A percentile compares a stretch with the other conserved stretches of the same genome.
These are phyloP conservation scores for Zygoascus hellenicus DNA, from an alignment of 1,139 yeast species.

Conservation along the genomic window DNA sequence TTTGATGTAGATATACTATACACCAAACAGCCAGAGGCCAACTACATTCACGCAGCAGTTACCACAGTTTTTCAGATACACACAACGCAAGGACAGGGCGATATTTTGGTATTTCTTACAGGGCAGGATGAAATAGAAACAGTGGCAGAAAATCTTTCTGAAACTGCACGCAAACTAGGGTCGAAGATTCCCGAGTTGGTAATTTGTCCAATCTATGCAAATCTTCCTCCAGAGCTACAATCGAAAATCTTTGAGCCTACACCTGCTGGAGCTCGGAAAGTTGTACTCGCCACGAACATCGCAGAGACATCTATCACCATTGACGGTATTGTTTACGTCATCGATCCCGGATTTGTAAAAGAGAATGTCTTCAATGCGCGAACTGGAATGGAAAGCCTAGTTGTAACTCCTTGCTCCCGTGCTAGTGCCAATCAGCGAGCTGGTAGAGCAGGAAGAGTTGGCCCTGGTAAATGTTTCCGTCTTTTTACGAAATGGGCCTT, in stretches of 20 bases:
- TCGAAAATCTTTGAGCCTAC: constrained; percentile 81
- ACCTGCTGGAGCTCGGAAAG: constrained; percentile 71
- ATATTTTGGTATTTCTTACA: constrained; percentile 81
- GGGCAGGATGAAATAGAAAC: constrained; percentile 95
- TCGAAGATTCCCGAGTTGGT: constrained; percentile 56
- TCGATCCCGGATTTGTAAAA: constrained; percentile 91
- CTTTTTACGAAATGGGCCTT: constrained; percentile 85
- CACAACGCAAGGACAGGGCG: constrained; percentile 71
- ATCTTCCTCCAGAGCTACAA: constrained; percentile 80
- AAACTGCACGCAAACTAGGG: constrained; percentile 61
- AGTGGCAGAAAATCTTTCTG: constrained; percentile 64
- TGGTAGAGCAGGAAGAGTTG: constrained; percentile 96
- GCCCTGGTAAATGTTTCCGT: constrained; percentile 92
- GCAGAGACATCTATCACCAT: constrained; percentile 97
- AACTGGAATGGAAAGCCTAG: constrained; percentile 86
- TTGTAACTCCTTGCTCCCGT: constrained; percentile 79
- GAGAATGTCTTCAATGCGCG: constrained; percentile 76
- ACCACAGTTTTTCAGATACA: constrained; percentile 79
- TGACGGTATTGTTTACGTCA: constrained; percentile 81
- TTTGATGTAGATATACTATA: constrained; percentile 86
- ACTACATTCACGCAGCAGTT: constrained; percentile 82
- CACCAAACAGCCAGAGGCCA: constrained; percentile 83
- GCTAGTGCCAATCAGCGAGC: constrained; percentile 97
- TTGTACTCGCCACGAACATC: constrained; percentile 89
- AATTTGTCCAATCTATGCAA: constrained; percentile 88